A percentile compares a stretch with the other conserved stretches of the same genome.
phyloP scores from a whole-genome alignment of 495 filamentous ascomycete species.

The Sordaria brevicollis region DNA sequence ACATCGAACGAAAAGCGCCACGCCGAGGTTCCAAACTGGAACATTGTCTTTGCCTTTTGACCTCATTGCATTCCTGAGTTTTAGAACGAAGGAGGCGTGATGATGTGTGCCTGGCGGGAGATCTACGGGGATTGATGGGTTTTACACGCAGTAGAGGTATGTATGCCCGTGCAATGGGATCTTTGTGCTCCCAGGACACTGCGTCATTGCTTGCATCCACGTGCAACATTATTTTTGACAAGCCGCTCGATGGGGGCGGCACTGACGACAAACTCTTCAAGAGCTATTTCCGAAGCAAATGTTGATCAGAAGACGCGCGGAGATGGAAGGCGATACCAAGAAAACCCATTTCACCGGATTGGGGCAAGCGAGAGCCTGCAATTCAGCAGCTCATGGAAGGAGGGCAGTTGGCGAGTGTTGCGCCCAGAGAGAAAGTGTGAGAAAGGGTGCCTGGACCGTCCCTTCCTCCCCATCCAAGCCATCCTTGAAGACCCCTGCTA shows the following conservation, averaged over 20 bases:
- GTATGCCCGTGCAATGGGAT: too few relatives aligned
- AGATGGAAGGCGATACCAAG: background rate
- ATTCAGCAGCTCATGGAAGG: background rate
- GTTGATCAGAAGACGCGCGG: background rate
- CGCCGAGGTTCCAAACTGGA: background rate
- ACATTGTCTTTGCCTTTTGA: background rate
- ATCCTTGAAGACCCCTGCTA: background rate
- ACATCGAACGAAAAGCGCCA: background rate
- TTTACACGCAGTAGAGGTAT: too few relatives aligned
- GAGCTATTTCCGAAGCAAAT: background rate
- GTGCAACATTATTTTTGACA: background rate
- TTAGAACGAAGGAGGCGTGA: background rate
- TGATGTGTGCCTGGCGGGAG: background rate
- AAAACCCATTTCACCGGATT: background rate
- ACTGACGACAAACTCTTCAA: background rate
- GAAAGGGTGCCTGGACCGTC: background rate
- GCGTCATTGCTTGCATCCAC: background rate
- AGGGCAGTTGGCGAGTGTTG: background rate
- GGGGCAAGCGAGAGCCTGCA: background rate
- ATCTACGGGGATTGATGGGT: background rate
- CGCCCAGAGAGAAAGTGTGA: background rate
- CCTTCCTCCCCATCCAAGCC: too few relatives aligned
- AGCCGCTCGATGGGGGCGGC: too few relatives aligned
- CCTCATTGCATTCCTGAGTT: background rate
- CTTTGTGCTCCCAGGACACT: background rate